phyloP scores from a whole-genome alignment of 83 land plant species.

The Picea engelmannii region DNA sequence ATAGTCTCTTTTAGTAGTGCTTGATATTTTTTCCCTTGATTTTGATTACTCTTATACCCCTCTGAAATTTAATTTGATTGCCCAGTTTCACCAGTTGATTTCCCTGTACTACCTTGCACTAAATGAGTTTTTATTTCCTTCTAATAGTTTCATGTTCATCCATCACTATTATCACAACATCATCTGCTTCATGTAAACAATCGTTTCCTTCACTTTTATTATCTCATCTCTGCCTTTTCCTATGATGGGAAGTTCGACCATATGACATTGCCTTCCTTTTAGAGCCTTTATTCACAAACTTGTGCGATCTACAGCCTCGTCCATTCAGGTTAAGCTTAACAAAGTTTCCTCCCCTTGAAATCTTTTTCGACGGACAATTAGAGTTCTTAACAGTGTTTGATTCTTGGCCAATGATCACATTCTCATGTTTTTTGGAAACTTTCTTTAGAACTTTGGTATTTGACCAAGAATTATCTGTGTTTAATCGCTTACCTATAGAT shows the following conservation, averaged over 20 bases:
- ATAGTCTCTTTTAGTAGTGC: constrained; percentile 36
- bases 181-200: constrained; percentile 1
- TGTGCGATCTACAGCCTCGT: constrained; percentile 11
- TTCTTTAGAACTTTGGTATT: neutral
- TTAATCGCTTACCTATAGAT: neutral
- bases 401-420: neutral
- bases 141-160: constrained; percentile 12
- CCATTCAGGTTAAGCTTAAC: constrained; percentile 58
- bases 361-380: constrained; percentile 9
- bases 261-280: neutral
- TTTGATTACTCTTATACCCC: neutral
- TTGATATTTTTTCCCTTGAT: neutral
- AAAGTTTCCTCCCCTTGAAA: constrained; percentile 44
- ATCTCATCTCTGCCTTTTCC: neutral
- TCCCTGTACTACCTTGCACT: neutral
- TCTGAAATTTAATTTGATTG: neutral
- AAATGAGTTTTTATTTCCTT: constrained; percentile 30
- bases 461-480: constrained; percentile 3
- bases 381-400: neutral
- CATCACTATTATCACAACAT: constrained; percentile 6
- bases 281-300: neutral
- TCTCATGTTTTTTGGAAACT: constrained; percentile 6
- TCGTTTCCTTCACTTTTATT: constrained; percentile 21
- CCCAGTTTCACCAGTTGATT: neutral
- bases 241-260: constrained; percentile 6